phyloP scores from a whole-genome alignment of 2,329 filamentous ascomycete genomes.

The Capronia epimyces region DNA sequence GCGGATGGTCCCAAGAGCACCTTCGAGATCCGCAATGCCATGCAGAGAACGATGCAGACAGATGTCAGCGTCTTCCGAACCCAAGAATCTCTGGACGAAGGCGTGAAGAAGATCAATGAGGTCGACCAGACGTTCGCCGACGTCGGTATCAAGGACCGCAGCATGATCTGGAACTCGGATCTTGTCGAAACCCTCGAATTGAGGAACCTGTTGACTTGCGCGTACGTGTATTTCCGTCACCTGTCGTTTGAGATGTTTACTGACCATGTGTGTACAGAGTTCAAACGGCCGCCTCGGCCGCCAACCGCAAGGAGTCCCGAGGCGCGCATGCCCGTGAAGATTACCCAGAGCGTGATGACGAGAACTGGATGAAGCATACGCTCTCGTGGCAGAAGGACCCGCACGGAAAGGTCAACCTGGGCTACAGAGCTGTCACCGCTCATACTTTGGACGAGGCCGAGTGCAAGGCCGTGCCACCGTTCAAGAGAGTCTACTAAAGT shows the following conservation, averaged over 20 bases:
- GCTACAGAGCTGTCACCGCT: conserved; percentile 76
- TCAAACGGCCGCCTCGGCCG: conserved; percentile 86
- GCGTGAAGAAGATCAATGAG: conserved; percentile 71
- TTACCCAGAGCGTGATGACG: conserved; percentile 88
- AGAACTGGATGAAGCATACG: conserved; percentile 99
- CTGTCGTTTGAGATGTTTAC: neutral
- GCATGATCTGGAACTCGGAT: conserved; percentile 97
- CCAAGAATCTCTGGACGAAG: conserved; percentile 74
- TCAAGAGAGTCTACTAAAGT: conserved; percentile 62
- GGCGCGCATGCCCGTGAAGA: conserved; percentile 97
- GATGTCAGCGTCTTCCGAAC: conserved; percentile 90
- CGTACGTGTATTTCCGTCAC: conserved; percentile 55
- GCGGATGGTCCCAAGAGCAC: conserved; percentile 73
- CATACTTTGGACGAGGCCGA: conserved; percentile 89
- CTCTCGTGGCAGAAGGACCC: conserved; percentile 91
- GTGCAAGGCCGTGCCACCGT: conserved; percentile 92
- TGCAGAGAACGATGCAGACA: conserved; percentile 94
- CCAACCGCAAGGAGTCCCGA: conserved; percentile 93
- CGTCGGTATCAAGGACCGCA: conserved; percentile 85
- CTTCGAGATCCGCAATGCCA: conserved; percentile 71
- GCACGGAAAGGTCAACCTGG: conserved; percentile 78
- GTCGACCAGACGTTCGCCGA: conserved; percentile 69
- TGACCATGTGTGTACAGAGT: conserved; percentile 15
- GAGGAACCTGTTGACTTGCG: conserved; percentile 92
- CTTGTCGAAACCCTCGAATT: conserved; percentile 91